Conservation (phyloP, 129 eudicot genomes). For the Flaveria ramosissima region DNA sequence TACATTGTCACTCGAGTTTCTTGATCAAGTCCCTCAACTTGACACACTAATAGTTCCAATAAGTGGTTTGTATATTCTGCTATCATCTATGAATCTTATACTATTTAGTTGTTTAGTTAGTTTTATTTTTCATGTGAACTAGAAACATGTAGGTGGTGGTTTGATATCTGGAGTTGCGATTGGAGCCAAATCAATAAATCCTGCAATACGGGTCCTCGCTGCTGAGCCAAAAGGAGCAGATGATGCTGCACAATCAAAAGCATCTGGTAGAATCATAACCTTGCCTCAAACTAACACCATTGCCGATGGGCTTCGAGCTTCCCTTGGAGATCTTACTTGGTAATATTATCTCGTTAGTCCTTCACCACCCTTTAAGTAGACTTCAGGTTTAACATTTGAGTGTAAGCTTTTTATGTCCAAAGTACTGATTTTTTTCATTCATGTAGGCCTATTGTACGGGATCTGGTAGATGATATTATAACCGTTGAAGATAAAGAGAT, state of each 20-base stretch:
- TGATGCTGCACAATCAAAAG: slow-evolving; percentile 92
- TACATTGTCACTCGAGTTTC: slow-evolving; percentile 82
- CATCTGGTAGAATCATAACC: slow-evolving; percentile 62
- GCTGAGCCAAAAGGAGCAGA: slow-evolving; percentile 97
- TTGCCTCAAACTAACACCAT: slow-evolving; percentile 75
- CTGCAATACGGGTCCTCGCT: slow-evolving; percentile 73
- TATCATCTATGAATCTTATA: slow-evolving; percentile 2
- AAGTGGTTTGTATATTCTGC: slow-evolving; percentile 59
- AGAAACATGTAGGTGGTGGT: slow-evolving; percentile 74
- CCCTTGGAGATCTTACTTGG: slow-evolving; percentile 92
- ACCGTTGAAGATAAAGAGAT: slow-evolving; percentile 80
- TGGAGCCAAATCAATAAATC: slow-evolving; percentile 93
- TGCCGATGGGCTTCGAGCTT: slow-evolving; percentile 98
- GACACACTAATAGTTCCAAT: slow-evolving; percentile 92
- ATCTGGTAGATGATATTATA: slow-evolving; percentile 83
- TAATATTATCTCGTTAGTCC: slow-evolving; percentile 27
- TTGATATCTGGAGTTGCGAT: slow-evolving; percentile 84
- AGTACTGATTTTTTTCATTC: slow-evolving; percentile 10
- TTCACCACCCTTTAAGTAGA: neutral
- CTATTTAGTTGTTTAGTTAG: slow-evolving; percentile 18
- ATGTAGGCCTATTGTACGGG: slow-evolving; percentile 88
- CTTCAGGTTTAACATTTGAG: slow-evolving; percentile 6
- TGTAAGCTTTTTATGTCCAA: neutral
- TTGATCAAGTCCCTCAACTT: slow-evolving; percentile 74
- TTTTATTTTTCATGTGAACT: neutral